phyloP scores from a whole-genome alignment of 2,329 filamentous ascomycete genomes.

The Aspergillus latus region DNA sequence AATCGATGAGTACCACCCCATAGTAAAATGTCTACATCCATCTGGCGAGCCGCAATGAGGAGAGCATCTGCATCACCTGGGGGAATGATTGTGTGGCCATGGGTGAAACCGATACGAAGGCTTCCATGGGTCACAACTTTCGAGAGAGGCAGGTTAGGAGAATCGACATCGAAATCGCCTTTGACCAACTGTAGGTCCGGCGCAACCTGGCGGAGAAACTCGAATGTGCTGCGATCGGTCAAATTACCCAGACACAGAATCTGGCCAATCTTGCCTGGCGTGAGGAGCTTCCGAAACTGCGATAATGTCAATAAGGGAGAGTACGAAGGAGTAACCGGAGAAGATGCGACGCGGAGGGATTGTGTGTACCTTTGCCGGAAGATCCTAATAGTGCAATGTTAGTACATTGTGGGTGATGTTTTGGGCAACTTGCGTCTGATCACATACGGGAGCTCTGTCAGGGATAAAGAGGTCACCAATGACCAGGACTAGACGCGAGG shows the following conservation, averaged over 20 bases:
- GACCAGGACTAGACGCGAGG: constrained; percentile 86
- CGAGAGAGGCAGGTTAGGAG: constrained; percentile 63
- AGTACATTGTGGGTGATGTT: constrained; percentile 18
- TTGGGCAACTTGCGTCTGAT: constrained; percentile 11
- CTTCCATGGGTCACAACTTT: constrained; percentile 70
- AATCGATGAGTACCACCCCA: constrained; percentile 71
- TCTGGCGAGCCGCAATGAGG: constrained; percentile 67
- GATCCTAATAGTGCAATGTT: constrained; percentile 55
- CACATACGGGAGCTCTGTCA: constrained; percentile 73
- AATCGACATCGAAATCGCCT: constrained; percentile 68
- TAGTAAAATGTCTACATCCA: constrained; percentile 69
- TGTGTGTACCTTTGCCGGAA: constrained; percentile 74
- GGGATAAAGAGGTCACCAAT: constrained; percentile 94
- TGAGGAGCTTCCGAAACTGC: constrained; percentile 82
- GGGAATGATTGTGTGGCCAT: constrained; percentile 67
- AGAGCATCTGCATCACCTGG: constrained; percentile 67
- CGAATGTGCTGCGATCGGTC: constrained; percentile 76
- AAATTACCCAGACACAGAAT: constrained; percentile 78
- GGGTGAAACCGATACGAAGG: constrained; percentile 68
- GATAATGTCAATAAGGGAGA: constrained; percentile 16
- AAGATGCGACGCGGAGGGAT: constrained; percentile 3
- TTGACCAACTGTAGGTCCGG: constrained; percentile 71
- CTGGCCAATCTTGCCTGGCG: constrained; percentile 79
- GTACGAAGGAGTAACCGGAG: constrained; percentile 4
- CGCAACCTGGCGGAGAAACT: constrained; percentile 72